Conservation (phyloP, 768 basidiomycete genomes). For the Amanita fuliginea region DNA sequence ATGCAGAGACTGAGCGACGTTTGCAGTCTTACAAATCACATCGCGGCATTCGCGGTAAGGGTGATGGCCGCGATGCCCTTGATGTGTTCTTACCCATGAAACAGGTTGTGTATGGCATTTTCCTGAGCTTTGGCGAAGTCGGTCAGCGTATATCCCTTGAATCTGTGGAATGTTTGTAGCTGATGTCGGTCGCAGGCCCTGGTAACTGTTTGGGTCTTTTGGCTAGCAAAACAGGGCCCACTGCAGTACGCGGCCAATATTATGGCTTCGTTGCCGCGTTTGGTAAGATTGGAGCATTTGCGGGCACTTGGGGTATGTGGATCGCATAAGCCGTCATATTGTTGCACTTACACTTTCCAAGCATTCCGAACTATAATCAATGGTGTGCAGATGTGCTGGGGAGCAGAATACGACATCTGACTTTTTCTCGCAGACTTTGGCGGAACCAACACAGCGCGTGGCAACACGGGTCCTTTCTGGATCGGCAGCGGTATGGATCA, state of each 20-base stretch:
- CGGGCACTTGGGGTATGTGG: slow-evolving; percentile 65
- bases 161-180: neutral
- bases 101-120: slow-evolving; percentile 81
- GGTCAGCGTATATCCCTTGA: slow-evolving; percentile 28
- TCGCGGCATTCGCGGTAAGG: slow-evolving; percentile 69
- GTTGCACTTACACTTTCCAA: slow-evolving; percentile 13
- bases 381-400: slow-evolving; percentile 23
- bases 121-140: slow-evolving; percentile 81
- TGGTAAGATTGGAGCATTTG: slow-evolving; percentile 78
- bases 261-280: slow-evolving; percentile 82
- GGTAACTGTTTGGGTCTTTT: slow-evolving; percentile 82
- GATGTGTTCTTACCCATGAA: neutral
- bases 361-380: slow-evolving; percentile 60
- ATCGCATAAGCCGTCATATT: neutral
- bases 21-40: slow-evolving; percentile 42
- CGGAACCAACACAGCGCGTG: slow-evolving; percentile 35
- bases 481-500: slow-evolving; percentile 53
- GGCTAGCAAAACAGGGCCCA: slow-evolving; percentile 78
- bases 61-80: neutral
- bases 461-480: slow-evolving; percentile 85
- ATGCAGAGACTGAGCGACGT: neutral
- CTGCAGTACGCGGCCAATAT: slow-evolving; percentile 76
- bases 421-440: slow-evolving; percentile 43
- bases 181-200: slow-evolving; percentile 34
- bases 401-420: neutral